phyloP scores from a whole-genome alignment of 2,329 filamentous ascomycete species.

The Clarireedia homoeocarpa region DNA sequence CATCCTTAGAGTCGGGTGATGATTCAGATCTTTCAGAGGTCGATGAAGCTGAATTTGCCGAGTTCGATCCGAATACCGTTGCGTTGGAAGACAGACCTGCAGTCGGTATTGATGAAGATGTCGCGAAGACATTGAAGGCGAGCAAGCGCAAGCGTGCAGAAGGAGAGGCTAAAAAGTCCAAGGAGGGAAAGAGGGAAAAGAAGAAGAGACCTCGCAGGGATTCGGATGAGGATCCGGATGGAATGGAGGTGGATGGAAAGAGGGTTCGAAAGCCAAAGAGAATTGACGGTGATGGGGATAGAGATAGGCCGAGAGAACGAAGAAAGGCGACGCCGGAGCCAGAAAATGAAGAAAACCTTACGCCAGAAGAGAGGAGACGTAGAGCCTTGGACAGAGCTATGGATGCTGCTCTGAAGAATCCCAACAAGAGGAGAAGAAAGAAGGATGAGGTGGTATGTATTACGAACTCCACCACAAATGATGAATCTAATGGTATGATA shows the following conservation, averaged over 20 bases:
- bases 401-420: constrained; percentile 80
- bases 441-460: constrained; percentile 76
- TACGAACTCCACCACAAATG: background rate
- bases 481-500: constrained; percentile 31
- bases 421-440: constrained; percentile 57
- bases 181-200: constrained; percentile 54
- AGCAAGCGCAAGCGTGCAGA: constrained; percentile 58
- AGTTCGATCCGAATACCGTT: constrained; percentile 58
- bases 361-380: constrained; percentile 76
- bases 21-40: constrained; percentile 56
- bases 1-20: constrained; percentile 29
- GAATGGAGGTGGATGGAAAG: constrained; percentile 45
- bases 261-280: constrained; percentile 35
- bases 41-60: constrained; percentile 61
- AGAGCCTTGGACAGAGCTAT: constrained; percentile 80
- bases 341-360: constrained; percentile 69
- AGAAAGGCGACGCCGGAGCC: constrained; percentile 44
- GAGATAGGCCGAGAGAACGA: constrained; percentile 31
- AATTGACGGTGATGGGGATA: constrained; percentile 31
- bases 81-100: constrained; percentile 52
- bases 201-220: constrained; percentile 55
- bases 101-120: constrained; percentile 60
- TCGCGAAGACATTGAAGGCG: constrained; percentile 55
- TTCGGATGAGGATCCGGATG: constrained; percentile 38
- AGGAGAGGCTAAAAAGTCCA: constrained; percentile 64